A percentile compares a stretch with the other conserved stretches of the same genome.
Evolutionary conservation across 306 rosid species (phyloP).

Genomic region (Dryas drummondii): DNA sequence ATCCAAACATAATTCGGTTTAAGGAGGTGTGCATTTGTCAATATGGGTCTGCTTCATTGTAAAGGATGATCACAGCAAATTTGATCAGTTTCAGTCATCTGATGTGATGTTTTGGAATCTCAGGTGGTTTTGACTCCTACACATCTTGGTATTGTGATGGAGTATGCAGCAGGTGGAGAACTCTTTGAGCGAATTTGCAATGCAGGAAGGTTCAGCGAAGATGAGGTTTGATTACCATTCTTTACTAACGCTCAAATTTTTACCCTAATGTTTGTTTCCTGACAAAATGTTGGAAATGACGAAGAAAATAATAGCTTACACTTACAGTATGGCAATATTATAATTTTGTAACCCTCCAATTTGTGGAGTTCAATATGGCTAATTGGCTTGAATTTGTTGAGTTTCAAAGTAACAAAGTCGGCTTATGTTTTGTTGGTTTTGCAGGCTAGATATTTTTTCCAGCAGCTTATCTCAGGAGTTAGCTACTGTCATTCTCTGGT

Average conservation of each 20-base stretch:
- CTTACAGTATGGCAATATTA: not conserved
- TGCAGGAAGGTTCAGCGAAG: slow-evolving; percentile 88
- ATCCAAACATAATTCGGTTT: slow-evolving; percentile 80
- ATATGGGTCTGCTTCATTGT: slow-evolving; percentile 10
- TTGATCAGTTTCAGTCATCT: slow-evolving; percentile 19
- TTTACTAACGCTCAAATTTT: not conserved
- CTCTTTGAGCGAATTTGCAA: slow-evolving; percentile 72
- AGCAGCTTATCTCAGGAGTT: slow-evolving; percentile 93
- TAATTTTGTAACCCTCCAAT: not conserved
- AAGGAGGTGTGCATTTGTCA: slow-evolving; percentile 46
- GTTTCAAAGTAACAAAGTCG: not conserved
- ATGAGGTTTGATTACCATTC: slow-evolving; percentile 51
- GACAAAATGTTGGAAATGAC: slow-evolving; percentile 15
- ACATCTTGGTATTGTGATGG: slow-evolving; percentile 85
- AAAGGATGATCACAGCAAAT: not conserved
- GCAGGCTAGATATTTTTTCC: slow-evolving; percentile 91
- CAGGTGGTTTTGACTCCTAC: slow-evolving; percentile 86
- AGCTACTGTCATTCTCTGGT: slow-evolving; percentile 81
- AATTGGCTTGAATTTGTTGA: not conserved
- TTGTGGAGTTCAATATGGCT: not conserved
- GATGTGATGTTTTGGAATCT: slow-evolving; percentile 30
- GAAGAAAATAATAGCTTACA: not conserved
- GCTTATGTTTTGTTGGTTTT: slow-evolving; percentile 14
- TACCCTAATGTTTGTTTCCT: slow-evolving; percentile 6
- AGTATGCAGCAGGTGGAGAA: slow-evolving; percentile 92